Conservation (phyloP, 192 early-diverging fungal genomes). For the Coemansia sp. region DNA sequence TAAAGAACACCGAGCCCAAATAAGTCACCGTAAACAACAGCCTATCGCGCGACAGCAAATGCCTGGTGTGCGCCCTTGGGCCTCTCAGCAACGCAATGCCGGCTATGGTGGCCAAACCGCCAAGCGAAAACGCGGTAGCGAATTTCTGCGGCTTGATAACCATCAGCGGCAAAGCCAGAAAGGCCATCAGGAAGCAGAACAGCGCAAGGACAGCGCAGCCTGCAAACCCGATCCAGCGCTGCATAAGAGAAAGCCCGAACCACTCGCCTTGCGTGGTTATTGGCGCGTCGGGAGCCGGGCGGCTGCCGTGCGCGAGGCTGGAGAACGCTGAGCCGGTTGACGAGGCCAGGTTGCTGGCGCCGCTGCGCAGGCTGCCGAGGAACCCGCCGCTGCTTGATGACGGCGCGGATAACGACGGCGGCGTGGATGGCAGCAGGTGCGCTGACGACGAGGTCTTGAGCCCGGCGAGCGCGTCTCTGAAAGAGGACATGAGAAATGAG, state of each 20-base stretch:
- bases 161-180: conserved; percentile 67
- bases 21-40: conserved; percentile 81
- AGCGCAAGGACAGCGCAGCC: conserved; percentile 51
- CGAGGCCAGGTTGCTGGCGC: conserved; percentile 46
- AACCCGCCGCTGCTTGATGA: conserved; percentile 24
- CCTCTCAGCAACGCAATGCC: conserved; percentile 78
- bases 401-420: conserved; percentile 15
- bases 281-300: conserved; percentile 18
- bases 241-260: conserved; percentile 55
- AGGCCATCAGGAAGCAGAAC: conserved; percentile 57
- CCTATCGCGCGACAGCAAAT: conserved; percentile 77
- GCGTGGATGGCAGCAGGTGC: conserved; percentile 37
- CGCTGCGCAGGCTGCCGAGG: conserved; percentile 45
- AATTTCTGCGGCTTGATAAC: conserved; percentile 72
- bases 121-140: conserved; percentile 76
- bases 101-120: conserved; percentile 54
- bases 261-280: conserved; percentile 44
- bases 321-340: conserved; percentile 39
- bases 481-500: conserved; percentile 34
- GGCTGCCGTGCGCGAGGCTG: conserved; percentile 10
- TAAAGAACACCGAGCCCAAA: conserved; percentile 79
- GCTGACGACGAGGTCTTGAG: conserved; percentile 51
- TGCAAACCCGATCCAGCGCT: conserved; percentile 56
- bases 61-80: conserved; percentile 75
- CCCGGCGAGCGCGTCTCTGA: conserved; percentile 52